phyloP scores from a whole-genome alignment of 371 early-diverging fungal genomes.

The Dichotomocladium elegans region DNA sequence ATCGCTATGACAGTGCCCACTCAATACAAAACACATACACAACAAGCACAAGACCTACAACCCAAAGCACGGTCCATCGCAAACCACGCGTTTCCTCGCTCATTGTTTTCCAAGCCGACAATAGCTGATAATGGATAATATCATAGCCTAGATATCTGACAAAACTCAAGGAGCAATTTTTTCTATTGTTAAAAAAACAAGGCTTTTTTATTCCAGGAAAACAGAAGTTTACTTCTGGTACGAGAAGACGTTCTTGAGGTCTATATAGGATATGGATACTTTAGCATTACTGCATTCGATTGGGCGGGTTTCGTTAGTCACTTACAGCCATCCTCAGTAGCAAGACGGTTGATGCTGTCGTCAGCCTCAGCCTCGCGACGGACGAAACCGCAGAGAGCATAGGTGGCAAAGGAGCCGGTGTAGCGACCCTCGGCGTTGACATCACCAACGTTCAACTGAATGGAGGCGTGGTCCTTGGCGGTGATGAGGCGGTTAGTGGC shows the following conservation, averaged over 20 bases:
- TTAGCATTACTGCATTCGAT: no score
- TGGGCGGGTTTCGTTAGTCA: constrained; percentile 2
- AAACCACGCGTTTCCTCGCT: no score
- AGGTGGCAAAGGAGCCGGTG: constrained; percentile 80
- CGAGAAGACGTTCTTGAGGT: constrained; percentile 14
- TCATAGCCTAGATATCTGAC: no score
- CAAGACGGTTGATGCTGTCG: constrained; percentile 95
- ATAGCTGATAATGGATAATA: no score
- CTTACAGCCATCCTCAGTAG: constrained; percentile 84
- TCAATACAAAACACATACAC: no score
- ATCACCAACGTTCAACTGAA: constrained; percentile 96
- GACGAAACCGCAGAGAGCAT: constrained; percentile 92
- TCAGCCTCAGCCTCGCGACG: constrained; percentile 91
- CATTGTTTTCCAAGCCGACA: no score
- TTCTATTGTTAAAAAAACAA: not conserved
- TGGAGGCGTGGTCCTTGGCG: constrained; percentile 94
- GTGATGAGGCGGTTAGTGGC: constrained; percentile 53
- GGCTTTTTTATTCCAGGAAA: not conserved
- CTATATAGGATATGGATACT: not conserved
- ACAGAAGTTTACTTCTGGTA: constrained; percentile 17
- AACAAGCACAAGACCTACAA: no score
- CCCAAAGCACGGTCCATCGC: no score
- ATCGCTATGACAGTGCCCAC: no score
- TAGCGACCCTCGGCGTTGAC: constrained; percentile 87
- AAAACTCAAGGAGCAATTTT: no score